Evolutionary conservation across 2,329 filamentous ascomycete genomes (phyloP).

Genomic region (Monosporascus sp.): DNA sequence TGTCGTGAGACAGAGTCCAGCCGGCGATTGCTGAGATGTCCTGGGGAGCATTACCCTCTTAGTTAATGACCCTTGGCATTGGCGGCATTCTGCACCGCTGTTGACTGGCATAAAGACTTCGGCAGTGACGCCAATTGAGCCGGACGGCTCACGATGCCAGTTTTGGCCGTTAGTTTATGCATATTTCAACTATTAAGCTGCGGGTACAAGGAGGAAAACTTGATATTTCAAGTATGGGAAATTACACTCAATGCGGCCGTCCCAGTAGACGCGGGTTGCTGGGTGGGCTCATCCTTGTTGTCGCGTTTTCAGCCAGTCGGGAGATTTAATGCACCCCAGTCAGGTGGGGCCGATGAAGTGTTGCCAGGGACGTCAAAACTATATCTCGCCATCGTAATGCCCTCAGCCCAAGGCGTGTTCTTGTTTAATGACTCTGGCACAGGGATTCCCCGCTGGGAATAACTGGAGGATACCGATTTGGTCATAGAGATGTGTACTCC

Average conservation of each 20-base stretch:
- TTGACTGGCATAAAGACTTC: background rate
- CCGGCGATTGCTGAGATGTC: background rate
- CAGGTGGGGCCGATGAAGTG: background rate
- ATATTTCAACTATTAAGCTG: constrained; percentile 10
- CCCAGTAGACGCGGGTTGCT: constrained; percentile 11
- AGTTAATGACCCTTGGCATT: background rate
- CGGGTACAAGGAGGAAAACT: constrained; percentile 8
- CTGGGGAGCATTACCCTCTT: background rate
- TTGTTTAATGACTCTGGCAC: background rate
- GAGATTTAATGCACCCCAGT: background rate
- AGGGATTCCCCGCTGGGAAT: background rate
- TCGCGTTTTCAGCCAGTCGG: constrained; percentile 8
- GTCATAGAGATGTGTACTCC: too few relatives aligned
- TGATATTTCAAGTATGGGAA: constrained; percentile 17
- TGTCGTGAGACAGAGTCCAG: background rate
- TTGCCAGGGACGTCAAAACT: background rate
- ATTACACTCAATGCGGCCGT: constrained; percentile 19
- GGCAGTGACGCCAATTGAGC: background rate
- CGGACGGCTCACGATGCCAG: background rate
- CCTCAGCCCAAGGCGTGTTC: background rate
- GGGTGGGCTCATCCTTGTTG: background rate
- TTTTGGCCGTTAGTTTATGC: constrained; percentile 1
- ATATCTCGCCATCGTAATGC: background rate
- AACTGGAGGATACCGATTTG: background rate
- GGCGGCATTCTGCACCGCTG: background rate